phyloP scores from a whole-genome alignment of 257 asterid species.

The Solanum dulcamara region DNA sequence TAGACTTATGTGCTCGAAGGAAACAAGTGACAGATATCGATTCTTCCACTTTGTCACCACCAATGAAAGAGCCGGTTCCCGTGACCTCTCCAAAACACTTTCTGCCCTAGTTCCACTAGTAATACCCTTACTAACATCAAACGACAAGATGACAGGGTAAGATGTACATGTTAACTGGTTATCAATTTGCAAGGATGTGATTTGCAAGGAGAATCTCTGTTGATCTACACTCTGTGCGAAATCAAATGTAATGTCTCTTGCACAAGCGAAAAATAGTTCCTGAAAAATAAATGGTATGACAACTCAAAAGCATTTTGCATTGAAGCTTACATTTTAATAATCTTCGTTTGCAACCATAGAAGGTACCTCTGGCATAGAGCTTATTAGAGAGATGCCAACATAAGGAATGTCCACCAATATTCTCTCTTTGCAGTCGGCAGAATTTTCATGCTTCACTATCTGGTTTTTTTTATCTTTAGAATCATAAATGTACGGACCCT shows the following conservation, averaged over 20 bases:
- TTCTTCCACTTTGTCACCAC: constrained; percentile 87
- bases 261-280: constrained; percentile 90
- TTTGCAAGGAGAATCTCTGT: constrained; percentile 64
- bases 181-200: constrained; percentile 74
- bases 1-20: constrained; percentile 37
- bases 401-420: constrained; percentile 63
- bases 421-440: constrained; percentile 49
- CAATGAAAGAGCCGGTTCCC: constrained; percentile 67
- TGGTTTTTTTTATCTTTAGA: constrained; percentile 44
- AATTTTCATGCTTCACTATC: constrained; percentile 33
- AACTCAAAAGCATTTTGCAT: neutral
- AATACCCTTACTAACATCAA: constrained; percentile 40
- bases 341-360: neutral
- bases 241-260: constrained; percentile 49
- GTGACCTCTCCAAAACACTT: constrained; percentile 28
- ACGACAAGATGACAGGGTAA: constrained; percentile 84
- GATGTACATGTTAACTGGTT: constrained; percentile 68
- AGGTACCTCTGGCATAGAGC: constrained; percentile 76
- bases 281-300: constrained; percentile 22
- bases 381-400: constrained; percentile 83
- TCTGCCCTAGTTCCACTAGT: constrained; percentile 26
- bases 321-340: neutral
- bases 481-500: constrained; percentile 39
- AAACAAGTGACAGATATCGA: constrained; percentile 54
- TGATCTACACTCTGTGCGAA: constrained; percentile 70